These are phyloP conservation scores for Quercus rubra DNA, from an alignment of 306 rosid genomes.

Conservation along the genomic window DNA sequence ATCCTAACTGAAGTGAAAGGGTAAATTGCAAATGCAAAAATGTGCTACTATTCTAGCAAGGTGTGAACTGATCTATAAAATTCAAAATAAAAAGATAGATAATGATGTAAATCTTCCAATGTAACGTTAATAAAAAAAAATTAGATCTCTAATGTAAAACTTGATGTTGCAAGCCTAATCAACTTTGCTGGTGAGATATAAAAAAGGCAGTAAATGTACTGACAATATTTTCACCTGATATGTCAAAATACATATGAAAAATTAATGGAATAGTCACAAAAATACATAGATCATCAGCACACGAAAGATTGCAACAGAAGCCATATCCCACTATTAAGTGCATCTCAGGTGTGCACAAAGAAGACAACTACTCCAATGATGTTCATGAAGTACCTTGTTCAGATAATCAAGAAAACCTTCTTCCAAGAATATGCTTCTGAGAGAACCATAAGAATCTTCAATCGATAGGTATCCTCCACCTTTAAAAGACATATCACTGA, in stretches of 20 bases:
- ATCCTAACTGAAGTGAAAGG: too few species aligned
- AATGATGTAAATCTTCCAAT: too few species aligned
- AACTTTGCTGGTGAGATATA: neutral
- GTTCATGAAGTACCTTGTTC: slow-evolving; percentile 61
- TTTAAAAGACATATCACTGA: slow-evolving; percentile 51
- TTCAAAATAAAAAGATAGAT: too few species aligned
- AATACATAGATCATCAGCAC: neutral
- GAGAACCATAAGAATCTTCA: slow-evolving; percentile 71
- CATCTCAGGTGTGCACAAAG: neutral
- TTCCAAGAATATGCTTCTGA: slow-evolving; percentile 50
- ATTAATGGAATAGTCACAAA: neutral
- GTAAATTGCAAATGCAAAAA: too few species aligned
- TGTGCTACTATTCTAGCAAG: too few species aligned
- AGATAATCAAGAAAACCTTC: slow-evolving; percentile 81
- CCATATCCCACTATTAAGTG: neutral
- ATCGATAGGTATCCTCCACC: slow-evolving; percentile 68
- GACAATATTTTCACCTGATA: neutral
- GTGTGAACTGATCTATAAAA: too few species aligned
- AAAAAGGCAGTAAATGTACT: neutral
- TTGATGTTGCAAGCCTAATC: neutral
- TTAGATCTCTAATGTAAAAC: neutral
- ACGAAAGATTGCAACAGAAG: neutral
- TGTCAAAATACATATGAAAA: neutral
- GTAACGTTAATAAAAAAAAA: neutral
- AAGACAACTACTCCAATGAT: neutral